phyloP scores from a whole-genome alignment of 257 asterid species.

The Linaria vulgaris region DNA sequence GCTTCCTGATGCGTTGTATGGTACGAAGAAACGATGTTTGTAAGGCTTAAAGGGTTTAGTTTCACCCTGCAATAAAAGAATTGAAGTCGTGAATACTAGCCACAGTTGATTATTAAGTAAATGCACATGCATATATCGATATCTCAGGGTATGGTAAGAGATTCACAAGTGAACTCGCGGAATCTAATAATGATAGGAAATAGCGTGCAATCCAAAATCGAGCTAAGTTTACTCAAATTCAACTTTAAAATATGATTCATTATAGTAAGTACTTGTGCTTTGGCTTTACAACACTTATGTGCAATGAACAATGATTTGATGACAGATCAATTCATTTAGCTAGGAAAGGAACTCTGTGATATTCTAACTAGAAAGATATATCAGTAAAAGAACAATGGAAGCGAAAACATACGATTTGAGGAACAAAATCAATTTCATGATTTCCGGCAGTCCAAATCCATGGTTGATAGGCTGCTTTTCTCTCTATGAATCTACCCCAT shows the following conservation, averaged over 20 bases:
- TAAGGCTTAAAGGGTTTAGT: slow-evolving; percentile 58
- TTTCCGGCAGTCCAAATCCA: slow-evolving; percentile 80
- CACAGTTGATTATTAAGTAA: background rate
- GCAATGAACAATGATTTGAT: no score
- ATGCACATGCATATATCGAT: background rate
- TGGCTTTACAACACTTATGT: no score
- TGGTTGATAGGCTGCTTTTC: slow-evolving; percentile 63
- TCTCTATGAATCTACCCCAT: slow-evolving; percentile 60
- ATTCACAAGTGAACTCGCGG: background rate
- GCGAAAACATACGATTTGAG: slow-evolving; percentile 44
- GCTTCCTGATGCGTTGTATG: slow-evolving; percentile 53
- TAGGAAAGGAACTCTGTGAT: no score
- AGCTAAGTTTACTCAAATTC: no score
- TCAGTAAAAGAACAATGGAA: background rate
- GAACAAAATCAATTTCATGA: slow-evolving; percentile 61
- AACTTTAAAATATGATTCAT: no score
- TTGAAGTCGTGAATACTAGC: background rate
- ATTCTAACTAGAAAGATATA: background rate
- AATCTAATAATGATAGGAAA: no score
- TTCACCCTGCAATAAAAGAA: slow-evolving; percentile 51
- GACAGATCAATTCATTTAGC: no score
- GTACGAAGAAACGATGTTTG: slow-evolving; percentile 41
- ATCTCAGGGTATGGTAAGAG: background rate
- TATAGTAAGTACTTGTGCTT: no score
- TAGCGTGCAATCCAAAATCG: no score